Evolutionary conservation across 495 filamentous ascomycete genomes (phyloP).

Genomic region (Penicillium steckii): DNA sequence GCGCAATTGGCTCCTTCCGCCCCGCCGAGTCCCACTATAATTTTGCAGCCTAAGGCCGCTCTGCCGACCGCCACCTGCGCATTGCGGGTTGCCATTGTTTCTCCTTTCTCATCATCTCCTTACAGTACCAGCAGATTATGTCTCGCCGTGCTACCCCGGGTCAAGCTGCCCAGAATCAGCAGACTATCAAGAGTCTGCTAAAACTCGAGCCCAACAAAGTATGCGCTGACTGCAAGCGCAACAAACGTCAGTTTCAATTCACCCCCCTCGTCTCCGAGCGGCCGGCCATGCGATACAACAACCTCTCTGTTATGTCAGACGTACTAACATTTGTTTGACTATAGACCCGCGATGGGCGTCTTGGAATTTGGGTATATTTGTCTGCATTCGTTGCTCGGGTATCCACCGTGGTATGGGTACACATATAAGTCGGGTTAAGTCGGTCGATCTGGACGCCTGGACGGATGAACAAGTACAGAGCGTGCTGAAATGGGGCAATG

Average conservation of each 20-base stretch:
- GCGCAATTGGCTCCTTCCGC: constrained; percentile 18
- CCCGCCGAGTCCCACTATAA: constrained; percentile 13
- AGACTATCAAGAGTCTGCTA: constrained; percentile 86
- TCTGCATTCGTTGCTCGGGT: constrained; percentile 97
- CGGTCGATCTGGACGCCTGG: constrained; percentile 96
- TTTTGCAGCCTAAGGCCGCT: constrained; percentile 26
- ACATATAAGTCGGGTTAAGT: constrained; percentile 96
- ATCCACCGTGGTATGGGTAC: constrained; percentile 99
- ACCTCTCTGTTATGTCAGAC: not conserved
- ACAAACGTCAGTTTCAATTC: constrained; percentile 71
- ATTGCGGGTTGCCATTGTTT: constrained; percentile 17
- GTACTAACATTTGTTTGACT: constrained; percentile 9
- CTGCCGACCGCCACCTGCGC: not conserved
- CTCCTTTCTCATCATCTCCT: constrained; percentile 13
- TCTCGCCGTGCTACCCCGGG: constrained; percentile 80
- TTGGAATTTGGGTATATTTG: constrained; percentile 94
- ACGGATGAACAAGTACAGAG: constrained; percentile 96
- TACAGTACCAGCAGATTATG: constrained; percentile 53
- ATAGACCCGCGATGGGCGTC: constrained; percentile 96
- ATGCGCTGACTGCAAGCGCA: constrained; percentile 98
- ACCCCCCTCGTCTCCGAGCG: constrained; percentile 15
- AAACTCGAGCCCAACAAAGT: constrained; percentile 93
- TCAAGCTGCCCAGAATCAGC: constrained; percentile 83
- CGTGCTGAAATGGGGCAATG: constrained; percentile 91
- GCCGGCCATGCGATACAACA: constrained; percentile 6